phyloP scores from a whole-genome alignment of 768 basidiomycete genomes.

The Trametes gibbosa region DNA sequence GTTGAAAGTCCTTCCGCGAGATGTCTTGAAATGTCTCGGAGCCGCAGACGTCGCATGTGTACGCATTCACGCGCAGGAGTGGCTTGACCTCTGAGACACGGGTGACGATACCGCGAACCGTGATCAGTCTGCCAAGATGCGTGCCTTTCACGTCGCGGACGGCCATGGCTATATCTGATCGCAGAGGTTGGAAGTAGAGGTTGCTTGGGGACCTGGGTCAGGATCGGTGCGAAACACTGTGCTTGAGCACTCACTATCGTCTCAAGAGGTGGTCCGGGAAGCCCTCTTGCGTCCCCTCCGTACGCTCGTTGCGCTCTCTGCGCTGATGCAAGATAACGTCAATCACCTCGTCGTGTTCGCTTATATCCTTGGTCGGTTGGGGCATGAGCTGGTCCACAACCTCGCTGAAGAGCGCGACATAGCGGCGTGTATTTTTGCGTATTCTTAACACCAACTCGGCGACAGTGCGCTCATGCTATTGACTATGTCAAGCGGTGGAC shows the following conservation, averaged over 20 bases:
- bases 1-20: conserved; percentile 84
- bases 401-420: conserved; percentile 83
- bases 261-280: conserved; percentile 92
- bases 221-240: background rate
- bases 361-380: conserved; percentile 83
- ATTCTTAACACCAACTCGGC: conserved; percentile 80
- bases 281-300: conserved; percentile 66
- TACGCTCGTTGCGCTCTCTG: conserved; percentile 80
- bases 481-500: conserved; percentile 14
- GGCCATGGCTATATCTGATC: conserved; percentile 73
- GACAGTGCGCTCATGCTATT: conserved; percentile 65
- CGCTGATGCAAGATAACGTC: conserved; percentile 96
- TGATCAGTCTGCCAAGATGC: conserved; percentile 91
- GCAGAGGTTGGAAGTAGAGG: conserved; percentile 88
- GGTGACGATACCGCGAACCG: conserved; percentile 95
- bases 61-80: conserved; percentile 93
- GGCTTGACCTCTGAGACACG: conserved; percentile 99
- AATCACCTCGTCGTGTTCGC: conserved; percentile 89
- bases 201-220: conserved; percentile 53
- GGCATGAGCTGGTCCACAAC: conserved; percentile 92
- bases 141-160: conserved; percentile 87
- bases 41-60: conserved; percentile 97
- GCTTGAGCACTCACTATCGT: conserved; percentile 75
- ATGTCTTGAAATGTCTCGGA: conserved; percentile 99
- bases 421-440: conserved; percentile 83